Evolutionary conservation across 1,139 yeast genomes (phyloP), one percentile per base, ranked within the genome.

Genomic region (Entelexis paramagnoliae): DNA sequence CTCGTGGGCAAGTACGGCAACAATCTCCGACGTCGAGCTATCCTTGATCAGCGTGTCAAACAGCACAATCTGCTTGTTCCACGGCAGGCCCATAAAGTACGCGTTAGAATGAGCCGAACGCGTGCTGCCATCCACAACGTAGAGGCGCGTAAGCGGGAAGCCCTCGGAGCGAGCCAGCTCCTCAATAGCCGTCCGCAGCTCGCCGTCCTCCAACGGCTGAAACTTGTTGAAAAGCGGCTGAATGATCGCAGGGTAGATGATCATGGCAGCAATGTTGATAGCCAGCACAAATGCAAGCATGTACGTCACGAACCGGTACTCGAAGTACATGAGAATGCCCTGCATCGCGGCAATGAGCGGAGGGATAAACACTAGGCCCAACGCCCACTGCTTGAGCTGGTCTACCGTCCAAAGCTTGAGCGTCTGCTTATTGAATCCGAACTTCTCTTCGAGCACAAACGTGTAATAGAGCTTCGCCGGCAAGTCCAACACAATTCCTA

Each of bases 31-130:
- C 33, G 79, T 77, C 33, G 88, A 71, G 32, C 89, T 81, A 53
- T 85, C 83, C 56, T 84, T 81, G 59, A 91, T 81, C 69, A 91
- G 76, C 9, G 97, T 91, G 63, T 91, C 98, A 66, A 75, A 91
- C 51, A 91, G 76, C 48, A 91, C 97, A 69, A 91, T 91, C 67
- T 89, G 91, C 69, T 91, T 91, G 53, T 88, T 81, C 93, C 96
- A 89, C 44, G 98, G 98, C 62, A 91, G 75, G 6, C 98, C 98
- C 60, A 85, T 80, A 66, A 91, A 91, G 68, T 86, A 91, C 43
- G 98, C 98, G 65, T 91, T 91, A 7, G 97, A 89, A 68, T 91
- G 98, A 14, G 95, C 80, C 1, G 96, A 86, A 70, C 97, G 83
- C 67, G 83, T 86, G 48, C 97, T 89, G 14, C 97, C 97, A 66